A percentile compares a stretch with the other conserved stretches of the same genome.
Evolutionary conservation across 1,139 yeast species (phyloP).

Genomic region (Yarrowia galli): DNA sequence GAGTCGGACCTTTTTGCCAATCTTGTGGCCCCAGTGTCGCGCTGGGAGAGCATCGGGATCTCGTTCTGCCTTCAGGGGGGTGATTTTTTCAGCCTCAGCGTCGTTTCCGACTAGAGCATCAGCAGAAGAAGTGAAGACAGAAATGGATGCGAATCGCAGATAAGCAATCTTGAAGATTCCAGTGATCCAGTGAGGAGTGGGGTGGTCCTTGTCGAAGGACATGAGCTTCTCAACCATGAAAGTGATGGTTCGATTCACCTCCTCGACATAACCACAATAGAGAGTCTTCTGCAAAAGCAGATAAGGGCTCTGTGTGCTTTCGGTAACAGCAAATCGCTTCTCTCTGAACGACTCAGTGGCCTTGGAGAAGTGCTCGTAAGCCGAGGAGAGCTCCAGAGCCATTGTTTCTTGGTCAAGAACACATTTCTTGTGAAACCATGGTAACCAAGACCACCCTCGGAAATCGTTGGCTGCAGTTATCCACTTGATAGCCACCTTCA

Average conservation of each 20-base stretch:
- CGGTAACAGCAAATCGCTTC: slow-evolving; percentile 3
- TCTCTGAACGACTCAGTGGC: slow-evolving; percentile 4
- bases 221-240: slow-evolving; percentile 19
- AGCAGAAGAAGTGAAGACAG: slow-evolving; percentile 31
- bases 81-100: slow-evolving; percentile 23
- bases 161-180: slow-evolving; percentile 17
- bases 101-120: slow-evolving; percentile 16
- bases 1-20: slow-evolving; percentile 8
- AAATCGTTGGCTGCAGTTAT: slow-evolving; percentile 6
- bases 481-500: slow-evolving; percentile 26
- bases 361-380: slow-evolving; percentile 11
- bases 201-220: slow-evolving; percentile 1
- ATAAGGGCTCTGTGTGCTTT: background rate
- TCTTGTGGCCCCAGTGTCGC: slow-evolving; percentile 2
- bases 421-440: slow-evolving; percentile 14
- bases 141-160: slow-evolving; percentile 9
- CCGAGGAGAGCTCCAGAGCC: slow-evolving; percentile 7
- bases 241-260: background rate
- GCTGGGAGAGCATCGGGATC: slow-evolving; percentile 33
- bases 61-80: slow-evolving; percentile 25
- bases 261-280: slow-evolving; percentile 26
- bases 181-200: slow-evolving; percentile 20
- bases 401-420: slow-evolving; percentile 12
- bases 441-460: slow-evolving; percentile 30
- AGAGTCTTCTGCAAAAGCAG: slow-evolving; percentile 12